Base-by-base conservation (phyloP, 1,139 yeast species). In the Pichia terricola region DNA sequence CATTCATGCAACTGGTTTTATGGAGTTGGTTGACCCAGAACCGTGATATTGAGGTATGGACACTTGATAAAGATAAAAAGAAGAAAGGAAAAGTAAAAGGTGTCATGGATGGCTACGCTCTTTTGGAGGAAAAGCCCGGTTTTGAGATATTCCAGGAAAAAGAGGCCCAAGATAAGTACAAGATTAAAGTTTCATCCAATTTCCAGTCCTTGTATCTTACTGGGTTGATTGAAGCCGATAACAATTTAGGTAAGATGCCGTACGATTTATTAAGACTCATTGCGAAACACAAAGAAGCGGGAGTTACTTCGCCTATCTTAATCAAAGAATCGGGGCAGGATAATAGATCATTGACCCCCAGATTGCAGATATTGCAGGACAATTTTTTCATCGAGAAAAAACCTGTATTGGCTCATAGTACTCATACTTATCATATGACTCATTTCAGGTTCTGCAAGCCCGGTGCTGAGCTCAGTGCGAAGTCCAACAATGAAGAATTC, bases 271-370 rank as follows among this genome's bases (percentile, higher is more conserved):
- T 73, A 16, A 54, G 67, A 28, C 67, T 65, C 37, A 70, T 82
- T 42, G 83, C 87, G 0, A 72, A 69, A 48, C 59, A 72, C 36
- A 79, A 78, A 26, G 63, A 68, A 0, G 54, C 59, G 2, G 91
- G 91, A 9, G 73, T 81, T 10, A 69, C 73, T 46, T 73, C 88
- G 0, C 66, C 77, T 32, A 77, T 75, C 30, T 63, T 82, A 47
- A 72, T 78, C 5, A 66, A 67, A 37, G 67, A 64, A 16, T 75
- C 87, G 0, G 74, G 73, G 5, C 91, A 82, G 60, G 91, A 82
- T 55, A 75, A 81, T n/a, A 68, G 89, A 49, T 80, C 88, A 44
- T 65, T 81, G 37, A 79, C 88, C 0, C 68, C 77, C 2, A 67
- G 91, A 52, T 65, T 81, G 44, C 76, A 74, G 52, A 69, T 71